Evolutionary conservation across 2,329 filamentous ascomycete genomes (phyloP), one percentile per base, ranked within the genome.

Genomic region (Alternaria ethzedia): DNA sequence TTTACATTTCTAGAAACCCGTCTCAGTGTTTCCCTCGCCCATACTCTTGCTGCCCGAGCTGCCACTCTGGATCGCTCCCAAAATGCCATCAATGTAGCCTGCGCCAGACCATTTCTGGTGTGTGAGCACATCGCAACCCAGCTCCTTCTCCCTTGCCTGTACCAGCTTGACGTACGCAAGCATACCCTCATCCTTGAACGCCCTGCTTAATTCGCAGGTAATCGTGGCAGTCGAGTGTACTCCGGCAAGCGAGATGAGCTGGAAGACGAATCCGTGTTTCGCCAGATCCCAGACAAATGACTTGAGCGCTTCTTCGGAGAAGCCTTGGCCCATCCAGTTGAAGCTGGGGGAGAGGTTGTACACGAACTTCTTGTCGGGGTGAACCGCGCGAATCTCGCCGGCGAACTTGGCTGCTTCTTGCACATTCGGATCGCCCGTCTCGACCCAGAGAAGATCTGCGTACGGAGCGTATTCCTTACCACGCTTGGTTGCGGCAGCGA

Each of bases 261-360:
- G 88, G 59, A 90, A 81, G 23, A 89, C 85, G 69, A 90, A 90
- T 36, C 95, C 95, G 73, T 97, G 91, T 78, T 90, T 89, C 9
- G 94, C 96, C 69, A 99, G 89, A 79, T 98, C 95, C 95, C 95
- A 98, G 73, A 99, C 92, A 80, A 99, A 99, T 6, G 88, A 93
- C 82, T 91, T 93, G 59, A 99, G 86, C 6, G 91, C 90, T 65
- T 89, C 89, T 67, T 94, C 89, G 4, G 88, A 90, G 82, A 98
- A 99, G 28, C 95, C 96, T 78, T 98, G 94, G 11, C 89, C 89
- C 89, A 96, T 96, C 96, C 96, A 99, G 85, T 99, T 98, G 87
- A 99, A 99, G 9, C 93, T 97, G 1, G 96, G 96, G 5, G 91
- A 94, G 2, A 99, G 87, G 83, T 99, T 99, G 84, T 99, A 99